A percentile compares a stretch with the other conserved stretches of the same genome.
These are phyloP conservation scores for Neonectria faginata DNA, from an alignment of 2,329 filamentous ascomycete genomes.

Conservation along the genomic window DNA sequence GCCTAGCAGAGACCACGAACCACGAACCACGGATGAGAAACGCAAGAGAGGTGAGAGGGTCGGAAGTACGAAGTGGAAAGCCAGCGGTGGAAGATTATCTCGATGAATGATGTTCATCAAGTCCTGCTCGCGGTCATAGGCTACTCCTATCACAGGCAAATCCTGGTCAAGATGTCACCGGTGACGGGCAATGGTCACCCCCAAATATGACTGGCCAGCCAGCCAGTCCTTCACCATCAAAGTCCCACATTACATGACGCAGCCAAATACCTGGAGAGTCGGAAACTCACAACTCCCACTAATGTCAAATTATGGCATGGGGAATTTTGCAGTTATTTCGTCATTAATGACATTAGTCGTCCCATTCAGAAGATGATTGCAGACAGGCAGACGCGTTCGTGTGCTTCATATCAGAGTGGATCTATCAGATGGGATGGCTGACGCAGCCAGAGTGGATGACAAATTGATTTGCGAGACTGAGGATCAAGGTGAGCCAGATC, in stretches of 20 bases:
- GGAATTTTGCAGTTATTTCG: conserved; percentile 3
- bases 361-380: not conserved
- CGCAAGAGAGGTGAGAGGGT: conserved; percentile 24
- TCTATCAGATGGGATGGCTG: conserved; percentile 1
- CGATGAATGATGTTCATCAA: conserved; percentile 28
- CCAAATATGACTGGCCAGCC: conserved; percentile 17
- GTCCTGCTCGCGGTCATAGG: not conserved
- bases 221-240: conserved; percentile 4
- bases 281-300: conserved; percentile 12
- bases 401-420: conserved; percentile 2
- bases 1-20: conserved; percentile 21
- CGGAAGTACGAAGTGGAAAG: not conserved
- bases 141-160: conserved; percentile 11
- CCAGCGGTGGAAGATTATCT: conserved; percentile 15
- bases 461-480: conserved; percentile 2
- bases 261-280: conserved; percentile 23
- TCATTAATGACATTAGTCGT: conserved; percentile 14
- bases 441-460: conserved; percentile 9
- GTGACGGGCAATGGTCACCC: conserved; percentile 10
- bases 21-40: conserved; percentile 30
- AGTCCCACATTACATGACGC: conserved; percentile 22
- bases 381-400: not conserved
- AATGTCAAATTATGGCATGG: conserved; percentile 8
- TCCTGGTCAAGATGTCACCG: conserved; percentile 12
- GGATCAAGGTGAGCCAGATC: conserved; percentile 2